Conservation (phyloP, 2,329 filamentous ascomycete species). For the Sclerotinia spermophila region DNA sequence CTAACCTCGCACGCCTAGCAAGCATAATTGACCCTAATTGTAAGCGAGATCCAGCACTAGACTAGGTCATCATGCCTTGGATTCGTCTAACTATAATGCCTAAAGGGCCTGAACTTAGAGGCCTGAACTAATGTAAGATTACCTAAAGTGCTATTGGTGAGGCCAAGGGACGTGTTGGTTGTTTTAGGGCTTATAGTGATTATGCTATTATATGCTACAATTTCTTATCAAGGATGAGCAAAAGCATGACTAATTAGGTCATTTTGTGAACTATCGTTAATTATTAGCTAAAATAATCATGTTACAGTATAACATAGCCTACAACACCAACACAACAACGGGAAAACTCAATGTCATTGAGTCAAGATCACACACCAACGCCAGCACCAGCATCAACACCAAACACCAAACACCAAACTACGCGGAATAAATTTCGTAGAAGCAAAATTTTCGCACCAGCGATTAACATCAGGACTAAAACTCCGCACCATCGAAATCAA, state of each 20-base stretch:
- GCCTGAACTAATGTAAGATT: background rate
- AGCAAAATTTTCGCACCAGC: background rate
- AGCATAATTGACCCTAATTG: background rate
- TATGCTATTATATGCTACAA: constrained; percentile 1
- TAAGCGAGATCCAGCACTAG: background rate
- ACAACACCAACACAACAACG: background rate
- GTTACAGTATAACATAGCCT: background rate
- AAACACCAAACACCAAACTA: background rate
- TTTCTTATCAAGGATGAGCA: background rate
- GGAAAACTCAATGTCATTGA: background rate
- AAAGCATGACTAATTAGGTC: background rate
- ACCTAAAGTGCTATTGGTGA: background rate
- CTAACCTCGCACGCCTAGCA: background rate
- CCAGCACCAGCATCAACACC: background rate
- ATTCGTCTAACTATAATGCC: background rate
- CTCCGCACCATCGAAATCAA: background rate
- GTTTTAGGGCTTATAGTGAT: background rate
- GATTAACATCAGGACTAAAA: background rate
- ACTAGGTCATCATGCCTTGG: background rate
- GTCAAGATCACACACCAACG: background rate
- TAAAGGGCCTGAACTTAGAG: background rate
- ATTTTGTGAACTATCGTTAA: background rate
- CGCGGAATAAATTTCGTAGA: background rate
- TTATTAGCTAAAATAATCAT: background rate
- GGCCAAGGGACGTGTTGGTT: background rate